These are phyloP conservation scores for Penicillium turbatum DNA, from an alignment of 495 filamentous ascomycete species.

Conservation along the genomic window DNA sequence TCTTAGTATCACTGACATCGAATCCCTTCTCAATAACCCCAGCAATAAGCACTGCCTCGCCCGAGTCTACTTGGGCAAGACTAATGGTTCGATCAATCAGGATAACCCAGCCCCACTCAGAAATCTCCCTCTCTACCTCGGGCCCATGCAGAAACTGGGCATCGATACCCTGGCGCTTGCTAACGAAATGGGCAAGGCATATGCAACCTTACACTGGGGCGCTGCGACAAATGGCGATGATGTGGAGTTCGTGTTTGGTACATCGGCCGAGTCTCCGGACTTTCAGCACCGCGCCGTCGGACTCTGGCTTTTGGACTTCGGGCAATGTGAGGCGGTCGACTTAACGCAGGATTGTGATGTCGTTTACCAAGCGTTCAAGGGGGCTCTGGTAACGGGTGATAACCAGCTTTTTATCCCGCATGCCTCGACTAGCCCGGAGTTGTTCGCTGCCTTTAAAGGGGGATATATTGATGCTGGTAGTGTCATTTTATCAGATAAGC, in stretches of 20 bases:
- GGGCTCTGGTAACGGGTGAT: constrained; percentile 14
- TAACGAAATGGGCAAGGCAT: constrained; percentile 10
- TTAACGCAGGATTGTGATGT: constrained; percentile 1
- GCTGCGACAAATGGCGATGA: constrained; percentile 12
- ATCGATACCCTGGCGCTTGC: constrained; percentile 5
- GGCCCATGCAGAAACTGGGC: background rate
- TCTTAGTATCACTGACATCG: background rate
- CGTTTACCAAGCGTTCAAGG: constrained; percentile 18
- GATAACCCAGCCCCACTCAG: background rate
- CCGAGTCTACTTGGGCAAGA: constrained; percentile 6
- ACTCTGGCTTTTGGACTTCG: constrained; percentile 12
- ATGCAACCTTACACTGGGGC: constrained; percentile 14
- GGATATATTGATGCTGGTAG: constrained; percentile 10
- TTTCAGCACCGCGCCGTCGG: constrained; percentile 5
- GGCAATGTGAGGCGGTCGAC: constrained; percentile 13
- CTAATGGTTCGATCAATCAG: constrained; percentile 30
- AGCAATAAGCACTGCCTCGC: constrained; percentile 14
- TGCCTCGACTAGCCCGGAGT: background rate
- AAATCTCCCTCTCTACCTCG: constrained; percentile 14
- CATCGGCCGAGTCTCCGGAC: constrained; percentile 6
- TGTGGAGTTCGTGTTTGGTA: constrained; percentile 17
- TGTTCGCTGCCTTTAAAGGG: constrained; percentile 11
- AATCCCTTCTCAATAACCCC: background rate
- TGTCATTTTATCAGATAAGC: background rate
- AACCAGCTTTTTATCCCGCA: constrained; percentile 15